Conservation (phyloP, 805 yeast species). For the Wickerhamiella parazyma region DNA sequence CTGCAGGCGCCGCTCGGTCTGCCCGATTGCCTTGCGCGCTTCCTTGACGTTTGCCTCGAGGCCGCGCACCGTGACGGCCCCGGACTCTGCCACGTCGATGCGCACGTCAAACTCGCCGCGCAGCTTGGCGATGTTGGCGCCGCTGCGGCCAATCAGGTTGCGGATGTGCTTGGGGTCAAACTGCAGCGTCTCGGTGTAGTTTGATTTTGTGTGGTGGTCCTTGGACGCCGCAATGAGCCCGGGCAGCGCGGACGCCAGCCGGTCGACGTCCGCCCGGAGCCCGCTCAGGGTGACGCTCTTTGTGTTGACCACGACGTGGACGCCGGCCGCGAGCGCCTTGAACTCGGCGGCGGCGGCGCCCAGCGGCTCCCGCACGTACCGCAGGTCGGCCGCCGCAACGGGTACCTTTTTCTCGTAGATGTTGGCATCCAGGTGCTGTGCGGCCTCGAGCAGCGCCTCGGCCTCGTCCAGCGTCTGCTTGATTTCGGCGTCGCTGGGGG, state of each 20-base stretch:
- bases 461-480: conserved; percentile 41
- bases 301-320: conserved; percentile 31
- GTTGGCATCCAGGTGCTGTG: conserved; percentile 46
- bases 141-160: conserved; percentile 82
- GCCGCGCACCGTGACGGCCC: conserved; percentile 55
- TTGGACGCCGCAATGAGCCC: conserved; percentile 42
- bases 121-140: conserved; percentile 54
- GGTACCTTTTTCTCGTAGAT: conserved; percentile 38
- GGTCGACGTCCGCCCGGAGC: conserved; percentile 39
- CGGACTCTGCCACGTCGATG: conserved; percentile 55
- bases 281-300: conserved; percentile 42
- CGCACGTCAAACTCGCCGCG: conserved; percentile 63
- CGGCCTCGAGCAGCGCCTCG: conserved; percentile 37
- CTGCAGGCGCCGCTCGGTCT: conserved; percentile 59
- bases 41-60: conserved; percentile 63
- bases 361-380: conserved; percentile 42
- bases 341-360: conserved; percentile 16
- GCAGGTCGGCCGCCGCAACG: conserved; percentile 44
- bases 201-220: conserved; percentile 35
- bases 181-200: conserved; percentile 34
- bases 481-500: conserved; percentile 51
- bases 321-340: neutral
- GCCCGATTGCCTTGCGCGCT: conserved; percentile 45
- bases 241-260: conserved; percentile 39
- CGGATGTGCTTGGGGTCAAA: conserved; percentile 60